Base-by-base conservation (phyloP, 306 rosid species). In the Castanea crenata region DNA sequence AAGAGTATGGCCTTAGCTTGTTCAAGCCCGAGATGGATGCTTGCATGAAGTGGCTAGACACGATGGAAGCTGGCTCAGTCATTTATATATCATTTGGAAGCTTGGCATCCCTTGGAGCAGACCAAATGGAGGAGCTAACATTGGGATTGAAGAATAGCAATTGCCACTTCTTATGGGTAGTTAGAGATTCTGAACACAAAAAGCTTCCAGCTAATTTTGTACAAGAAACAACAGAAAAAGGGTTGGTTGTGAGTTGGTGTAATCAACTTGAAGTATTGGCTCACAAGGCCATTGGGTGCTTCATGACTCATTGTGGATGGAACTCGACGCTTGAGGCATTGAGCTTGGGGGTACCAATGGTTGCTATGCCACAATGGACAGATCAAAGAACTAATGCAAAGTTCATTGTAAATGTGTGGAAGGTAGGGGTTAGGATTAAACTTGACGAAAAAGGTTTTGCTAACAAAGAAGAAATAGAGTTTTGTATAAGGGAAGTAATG, bases 371-470 rank as follows among this genome's bases (percentile, higher is more conserved):
- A n/a, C 73, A 76, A 7, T 76, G 79, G 79, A 70, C 79, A 0
- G 79, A 76, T 27, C 79, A 76, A 44, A 29, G 27, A 14, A 76
- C 79, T 3, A 76, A 76, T 63, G 79, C 61, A 0, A 76, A 76
- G 72, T 76, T 76, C n/a, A 4, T 76, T 5, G 72, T 10, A 8
- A 71, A 76, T 18, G 79, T 76, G 18, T 76, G 79, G 79, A 76
- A 63, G 25, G 61, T 63, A 12, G 79, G 79, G 69, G 51, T 35
- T 55, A 76, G 73, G 59, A 70, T 63, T 23, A 62, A 63, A 27
- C 5, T 63, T 21, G 3, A 76, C 2, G 79, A 63, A 14, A 14
- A 76, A 25, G 29, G 46, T 13, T 1, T 44, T 23, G 70, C 71
- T 3, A 76, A 23, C 44, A n/a, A 46, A 63, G 79, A 76, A 62